Percentiles rank a stretch among this genome's conserved stretches.
phyloP scores from a whole-genome alignment of 805 yeast species.

The Lachancea nothofagi region DNA sequence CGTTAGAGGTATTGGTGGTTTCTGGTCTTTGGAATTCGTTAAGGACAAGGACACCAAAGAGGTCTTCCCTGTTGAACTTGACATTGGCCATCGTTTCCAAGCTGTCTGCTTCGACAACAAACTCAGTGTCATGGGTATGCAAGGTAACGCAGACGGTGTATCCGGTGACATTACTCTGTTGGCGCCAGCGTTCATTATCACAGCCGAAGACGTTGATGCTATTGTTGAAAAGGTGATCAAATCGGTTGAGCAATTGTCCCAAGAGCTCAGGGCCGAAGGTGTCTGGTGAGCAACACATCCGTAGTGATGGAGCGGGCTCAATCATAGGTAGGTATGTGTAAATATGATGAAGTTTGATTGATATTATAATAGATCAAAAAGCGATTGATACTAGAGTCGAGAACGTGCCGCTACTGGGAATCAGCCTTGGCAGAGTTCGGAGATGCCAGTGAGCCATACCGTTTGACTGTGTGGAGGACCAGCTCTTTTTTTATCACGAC shows the following conservation, averaged over 20 bases:
- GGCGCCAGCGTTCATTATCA: slow-evolving; percentile 43
- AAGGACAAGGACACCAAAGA: slow-evolving; percentile 48
- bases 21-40: slow-evolving; percentile 54
- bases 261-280: slow-evolving; percentile 18
- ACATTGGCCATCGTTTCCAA: slow-evolving; percentile 35
- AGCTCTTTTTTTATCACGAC: no score
- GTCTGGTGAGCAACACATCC: no score
- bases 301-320: slow-evolving; percentile 7
- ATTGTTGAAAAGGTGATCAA: slow-evolving; percentile 38
- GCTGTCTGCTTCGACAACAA: slow-evolving; percentile 41
- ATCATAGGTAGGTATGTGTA: no score
- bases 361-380: no score
- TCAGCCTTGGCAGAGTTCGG: no score
- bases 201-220: slow-evolving; percentile 39
- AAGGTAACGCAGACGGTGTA: slow-evolving; percentile 38
- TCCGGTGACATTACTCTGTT: slow-evolving; percentile 43
- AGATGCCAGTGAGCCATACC: no score
- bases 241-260: slow-evolving; percentile 36
- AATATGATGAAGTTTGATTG: no score
- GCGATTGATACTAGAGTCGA: no score
- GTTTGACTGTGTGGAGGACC: no score
- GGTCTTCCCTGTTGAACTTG: slow-evolving; percentile 37
- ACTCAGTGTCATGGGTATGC: slow-evolving; percentile 42
- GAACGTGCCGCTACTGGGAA: no score
- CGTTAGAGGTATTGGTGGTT: slow-evolving; percentile 58